phyloP scores from a whole-genome alignment of 768 basidiomycete species.

The Rhizopogon salebrosus region DNA sequence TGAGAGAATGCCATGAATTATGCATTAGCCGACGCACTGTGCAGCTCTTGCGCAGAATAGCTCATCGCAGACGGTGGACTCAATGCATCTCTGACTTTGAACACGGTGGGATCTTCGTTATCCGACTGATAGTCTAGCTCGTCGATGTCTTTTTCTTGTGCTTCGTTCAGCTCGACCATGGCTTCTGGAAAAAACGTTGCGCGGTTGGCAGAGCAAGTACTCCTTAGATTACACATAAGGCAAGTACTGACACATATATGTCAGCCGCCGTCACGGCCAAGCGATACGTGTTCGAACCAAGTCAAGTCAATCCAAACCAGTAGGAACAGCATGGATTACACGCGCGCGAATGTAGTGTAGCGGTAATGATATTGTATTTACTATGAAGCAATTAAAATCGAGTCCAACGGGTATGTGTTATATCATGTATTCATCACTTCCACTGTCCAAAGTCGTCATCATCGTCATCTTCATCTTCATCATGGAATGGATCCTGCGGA shows the following conservation, averaged over 20 bases:
- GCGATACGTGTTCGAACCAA: too few relatives aligned
- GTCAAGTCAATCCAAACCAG: too few relatives aligned
- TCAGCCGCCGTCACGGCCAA: too few relatives aligned
- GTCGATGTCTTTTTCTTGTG: slow-evolving; percentile 37
- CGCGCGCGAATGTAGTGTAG: background rate
- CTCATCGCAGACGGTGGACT: slow-evolving; percentile 35
- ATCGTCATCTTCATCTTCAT: slow-evolving; percentile 1
- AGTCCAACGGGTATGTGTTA: background rate
- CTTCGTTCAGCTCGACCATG: slow-evolving; percentile 15
- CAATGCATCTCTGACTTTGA: slow-evolving; percentile 39
- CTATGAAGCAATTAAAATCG: background rate
- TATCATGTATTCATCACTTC: slow-evolving; percentile 14
- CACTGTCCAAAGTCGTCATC: slow-evolving; percentile 33
- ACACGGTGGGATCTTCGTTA: slow-evolving; percentile 35
- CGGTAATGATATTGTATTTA: background rate
- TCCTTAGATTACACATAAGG: too few relatives aligned
- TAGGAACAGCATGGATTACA: background rate
- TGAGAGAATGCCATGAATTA: background rate
- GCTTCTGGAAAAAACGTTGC: background rate
- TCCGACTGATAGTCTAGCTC: slow-evolving; percentile 43
- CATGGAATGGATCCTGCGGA: slow-evolving; percentile 9
- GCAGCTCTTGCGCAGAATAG: slow-evolving; percentile 40
- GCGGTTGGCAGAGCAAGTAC: background rate
- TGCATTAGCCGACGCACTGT: slow-evolving; percentile 30
- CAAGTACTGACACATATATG: too few relatives aligned